Conservation (phyloP, 441 rosid genomes). For the Corymbia citriodora region DNA sequence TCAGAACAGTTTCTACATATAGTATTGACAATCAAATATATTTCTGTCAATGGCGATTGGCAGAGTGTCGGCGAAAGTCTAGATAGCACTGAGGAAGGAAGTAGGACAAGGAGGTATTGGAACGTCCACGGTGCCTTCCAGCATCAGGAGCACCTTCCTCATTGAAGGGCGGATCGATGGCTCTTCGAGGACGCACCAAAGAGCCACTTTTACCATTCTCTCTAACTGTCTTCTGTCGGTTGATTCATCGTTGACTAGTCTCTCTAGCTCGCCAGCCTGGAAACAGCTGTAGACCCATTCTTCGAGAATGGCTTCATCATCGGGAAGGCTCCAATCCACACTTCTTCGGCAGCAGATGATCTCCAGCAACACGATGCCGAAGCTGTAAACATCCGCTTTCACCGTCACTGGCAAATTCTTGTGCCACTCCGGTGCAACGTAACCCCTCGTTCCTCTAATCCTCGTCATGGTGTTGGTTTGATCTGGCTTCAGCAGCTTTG, state of each 20-base stretch:
- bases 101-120: constrained; percentile 18
- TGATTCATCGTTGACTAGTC: neutral
- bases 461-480: neutral
- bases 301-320: neutral
- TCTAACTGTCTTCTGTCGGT: neutral
- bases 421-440: neutral
- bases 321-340: neutral
- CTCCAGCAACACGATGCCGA: neutral
- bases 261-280: neutral
- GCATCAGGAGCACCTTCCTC: constrained; percentile 20
- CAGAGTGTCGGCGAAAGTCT: neutral
- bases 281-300: neutral
- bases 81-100: constrained; percentile 10
- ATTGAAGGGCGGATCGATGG: constrained; percentile 21
- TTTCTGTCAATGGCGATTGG: neutral
- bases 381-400: neutral
- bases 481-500: neutral
- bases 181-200: neutral
- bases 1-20: neutral
- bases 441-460: neutral
- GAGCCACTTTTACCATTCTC: neutral
- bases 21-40: neutral
- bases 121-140: constrained; percentile 28
- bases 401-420: neutral
- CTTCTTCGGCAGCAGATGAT: neutral